Conservation (phyloP, 306 rosid species). For the Fagus crenata region DNA sequence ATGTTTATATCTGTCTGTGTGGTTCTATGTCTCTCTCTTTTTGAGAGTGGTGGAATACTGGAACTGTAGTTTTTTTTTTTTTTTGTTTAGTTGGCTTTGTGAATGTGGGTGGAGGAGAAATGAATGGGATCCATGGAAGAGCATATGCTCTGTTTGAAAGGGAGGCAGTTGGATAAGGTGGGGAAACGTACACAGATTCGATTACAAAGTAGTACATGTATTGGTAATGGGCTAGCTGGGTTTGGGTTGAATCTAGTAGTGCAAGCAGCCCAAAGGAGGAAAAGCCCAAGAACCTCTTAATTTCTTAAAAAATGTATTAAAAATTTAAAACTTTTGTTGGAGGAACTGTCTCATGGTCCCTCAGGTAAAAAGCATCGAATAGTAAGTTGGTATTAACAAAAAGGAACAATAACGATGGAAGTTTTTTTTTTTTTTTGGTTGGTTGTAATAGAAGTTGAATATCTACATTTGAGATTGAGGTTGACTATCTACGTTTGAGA, state of each 20-base stretch:
- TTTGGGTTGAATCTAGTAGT: not conserved
- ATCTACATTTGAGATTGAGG: too few species aligned
- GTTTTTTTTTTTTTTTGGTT: too few species aligned
- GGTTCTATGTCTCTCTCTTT: not conserved
- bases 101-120: slow-evolving; percentile 57
- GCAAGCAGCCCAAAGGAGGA: too few species aligned
- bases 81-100: not conserved
- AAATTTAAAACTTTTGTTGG: too few species aligned
- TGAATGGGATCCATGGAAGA: slow-evolving; percentile 49
- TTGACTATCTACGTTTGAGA: too few species aligned
- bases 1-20: not conserved
- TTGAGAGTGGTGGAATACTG: not conserved
- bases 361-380: too few species aligned
- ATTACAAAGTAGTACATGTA: slow-evolving; percentile 6
- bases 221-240: slow-evolving; percentile 22
- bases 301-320: too few species aligned
- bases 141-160: slow-evolving; percentile 43
- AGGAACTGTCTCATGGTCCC: too few species aligned
- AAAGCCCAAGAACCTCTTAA: too few species aligned
- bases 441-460: too few species aligned
- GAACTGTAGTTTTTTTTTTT: not conserved
- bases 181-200: not conserved
- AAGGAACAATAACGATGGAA: too few species aligned
- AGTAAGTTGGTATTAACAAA: too few species aligned
- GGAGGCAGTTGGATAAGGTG: slow-evolving; percentile 65